Evolutionary conservation across 176 grass and related monocot species (phyloP), one percentile per base, ranked within the genome.

Genomic region (Bonia amplexicaulis): DNA sequence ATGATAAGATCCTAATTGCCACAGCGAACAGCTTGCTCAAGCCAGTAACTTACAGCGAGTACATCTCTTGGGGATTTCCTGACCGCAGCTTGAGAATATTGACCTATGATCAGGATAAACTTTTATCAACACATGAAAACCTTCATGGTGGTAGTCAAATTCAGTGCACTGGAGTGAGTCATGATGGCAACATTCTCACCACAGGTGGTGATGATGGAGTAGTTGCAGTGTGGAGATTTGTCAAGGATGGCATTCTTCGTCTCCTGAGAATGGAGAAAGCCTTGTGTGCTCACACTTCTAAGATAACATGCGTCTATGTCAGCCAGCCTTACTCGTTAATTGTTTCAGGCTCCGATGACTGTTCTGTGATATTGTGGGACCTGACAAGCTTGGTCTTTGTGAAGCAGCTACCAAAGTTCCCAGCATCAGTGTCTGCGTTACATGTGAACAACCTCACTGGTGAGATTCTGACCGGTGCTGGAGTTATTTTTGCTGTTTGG

Each of bases 1-100:
- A 99, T 82, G 97, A 99, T 27, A 99, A 91, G 75, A 88, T 93
- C 59, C 84, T 96, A 79, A 82, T 92, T 73, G 90, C 91, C 7
- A 71, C 89, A 41, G 82, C 81, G 20, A 99, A 91, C 88, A 91
- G 97, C 80, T 82, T 91, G 74, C 93, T 99, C 46, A 99, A 94
- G 87, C 97, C 97, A 48, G 74, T 91, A 84, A 86, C 82, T 68
- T 96, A 94, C 17, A 94, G 44, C 6, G 93, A 99, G 80, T 99
- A 92, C 59, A 92, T 99, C 66, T 96, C 97, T 20, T 99, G 97
- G 97, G 93, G 93, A 51, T 96, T 96, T 81, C 97, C 97, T 80
- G 97, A 99, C 88, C 89, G 84, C 76, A 99, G 97, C 86, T 86
- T 99, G 85, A 92, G 97, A 83, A 69, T 96, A 79, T 77, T 99